Conservation (phyloP, 352 stramenopile species). For the Globisporangium iwayamae region DNA sequence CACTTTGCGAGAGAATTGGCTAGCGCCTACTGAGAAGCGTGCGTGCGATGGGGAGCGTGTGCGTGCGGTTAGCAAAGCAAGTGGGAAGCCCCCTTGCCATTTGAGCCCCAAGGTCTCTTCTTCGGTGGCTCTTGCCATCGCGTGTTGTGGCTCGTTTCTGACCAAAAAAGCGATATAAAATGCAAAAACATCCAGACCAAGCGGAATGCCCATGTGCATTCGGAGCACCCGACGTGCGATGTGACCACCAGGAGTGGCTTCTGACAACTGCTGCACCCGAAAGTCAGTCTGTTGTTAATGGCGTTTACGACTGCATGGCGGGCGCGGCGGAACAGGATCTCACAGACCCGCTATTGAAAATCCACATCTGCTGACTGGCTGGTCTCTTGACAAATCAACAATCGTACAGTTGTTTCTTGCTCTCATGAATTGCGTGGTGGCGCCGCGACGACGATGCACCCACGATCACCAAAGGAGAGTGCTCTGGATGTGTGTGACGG, state of each 20-base stretch:
- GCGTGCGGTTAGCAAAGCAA: not conserved
- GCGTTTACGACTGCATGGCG: not conserved
- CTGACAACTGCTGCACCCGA: not conserved
- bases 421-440: not conserved
- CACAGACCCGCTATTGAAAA: not conserved
- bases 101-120: too few species aligned
- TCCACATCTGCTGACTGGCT: not conserved
- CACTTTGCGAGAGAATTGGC: not conserved
- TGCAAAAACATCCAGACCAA: slow-evolving; percentile 5
- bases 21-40: not conserved
- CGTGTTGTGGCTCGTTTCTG: slow-evolving; percentile 1
- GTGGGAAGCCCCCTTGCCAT: not conserved
- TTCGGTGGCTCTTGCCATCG: not conserved
- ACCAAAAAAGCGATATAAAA: slow-evolving; percentile 4
- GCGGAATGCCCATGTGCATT: not conserved
- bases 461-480: not conserved
- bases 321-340: not conserved
- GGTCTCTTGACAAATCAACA: slow-evolving; percentile 2
- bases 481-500: slow-evolving; percentile 1
- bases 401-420: not conserved
- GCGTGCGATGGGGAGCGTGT: not conserved
- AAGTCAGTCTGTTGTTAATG: not conserved
- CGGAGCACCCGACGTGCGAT: not conserved
- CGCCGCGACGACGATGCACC: not conserved
- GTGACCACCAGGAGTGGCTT: not conserved